Evolutionary conservation across 495 filamentous ascomycete genomes (phyloP).

Genomic region (Xylaria longipes): DNA sequence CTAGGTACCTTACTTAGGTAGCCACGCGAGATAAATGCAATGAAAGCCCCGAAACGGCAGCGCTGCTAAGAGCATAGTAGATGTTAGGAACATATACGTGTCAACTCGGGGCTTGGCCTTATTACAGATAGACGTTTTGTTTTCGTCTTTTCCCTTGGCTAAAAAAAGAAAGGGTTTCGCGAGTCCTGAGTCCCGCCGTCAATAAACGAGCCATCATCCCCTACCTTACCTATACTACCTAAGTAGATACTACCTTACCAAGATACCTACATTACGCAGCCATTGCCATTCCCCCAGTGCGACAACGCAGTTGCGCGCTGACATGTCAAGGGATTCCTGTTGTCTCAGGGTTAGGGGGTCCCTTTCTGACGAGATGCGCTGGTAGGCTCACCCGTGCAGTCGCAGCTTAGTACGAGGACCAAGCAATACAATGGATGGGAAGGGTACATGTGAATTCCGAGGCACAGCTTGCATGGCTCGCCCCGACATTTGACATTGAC

Average conservation of each 20-base stretch:
- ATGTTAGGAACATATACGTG: background rate
- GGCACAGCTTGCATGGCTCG: conserved; percentile 3
- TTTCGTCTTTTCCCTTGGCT: background rate
- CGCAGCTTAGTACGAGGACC: conserved; percentile 9
- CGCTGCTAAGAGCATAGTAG: background rate
- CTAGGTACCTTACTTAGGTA: background rate
- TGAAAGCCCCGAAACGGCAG: background rate
- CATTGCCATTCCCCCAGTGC: background rate
- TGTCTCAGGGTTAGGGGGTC: conserved; percentile 17
- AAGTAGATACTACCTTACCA: too few species aligned
- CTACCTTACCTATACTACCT: too few species aligned
- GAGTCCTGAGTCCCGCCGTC: background rate
- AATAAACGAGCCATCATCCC: background rate
- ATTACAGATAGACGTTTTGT: background rate
- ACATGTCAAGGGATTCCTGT: conserved; percentile 21
- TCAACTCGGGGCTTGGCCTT: background rate
- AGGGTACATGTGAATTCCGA: background rate
- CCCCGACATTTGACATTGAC: background rate
- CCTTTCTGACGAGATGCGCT: conserved; percentile 14
- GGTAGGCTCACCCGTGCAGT: conserved; percentile 18
- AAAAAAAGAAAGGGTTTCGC: background rate
- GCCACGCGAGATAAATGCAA: background rate
- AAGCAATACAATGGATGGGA: background rate
- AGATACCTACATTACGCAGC: too few species aligned
- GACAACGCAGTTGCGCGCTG: conserved; percentile 9